Percentiles rank a stretch among this genome's conserved stretches.
Conservation (phyloP, 2,329 filamentous ascomycete species). For the Aspergillus fischeri region DNA sequence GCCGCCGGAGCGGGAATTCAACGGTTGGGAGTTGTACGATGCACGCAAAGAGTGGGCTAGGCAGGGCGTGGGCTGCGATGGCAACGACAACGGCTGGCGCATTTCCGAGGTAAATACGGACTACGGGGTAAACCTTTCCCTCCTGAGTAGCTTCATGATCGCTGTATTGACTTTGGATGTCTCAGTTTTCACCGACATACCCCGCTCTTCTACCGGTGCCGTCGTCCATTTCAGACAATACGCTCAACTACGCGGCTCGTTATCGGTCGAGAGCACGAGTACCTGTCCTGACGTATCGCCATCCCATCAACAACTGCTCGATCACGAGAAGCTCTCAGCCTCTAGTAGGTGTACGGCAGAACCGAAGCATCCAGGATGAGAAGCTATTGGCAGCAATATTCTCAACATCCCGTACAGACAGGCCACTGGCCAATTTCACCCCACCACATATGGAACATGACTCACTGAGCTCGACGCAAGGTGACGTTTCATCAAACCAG, state of each 20-base stretch:
- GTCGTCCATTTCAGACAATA: conserved; percentile 89
- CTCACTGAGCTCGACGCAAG: conserved; percentile 46
- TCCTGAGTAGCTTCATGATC: neutral
- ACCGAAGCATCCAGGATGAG: conserved; percentile 93
- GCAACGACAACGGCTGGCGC: conserved; percentile 73
- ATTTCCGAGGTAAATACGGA: conserved; percentile 86
- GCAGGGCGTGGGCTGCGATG: conserved; percentile 80
- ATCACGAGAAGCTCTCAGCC: conserved; percentile 95
- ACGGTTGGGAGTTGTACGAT: conserved; percentile 84
- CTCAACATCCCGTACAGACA: conserved; percentile 59
- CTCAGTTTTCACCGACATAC: conserved; percentile 82
- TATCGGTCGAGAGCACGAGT: conserved; percentile 88
- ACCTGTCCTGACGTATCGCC: conserved; percentile 87
- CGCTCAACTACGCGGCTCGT: conserved; percentile 83
- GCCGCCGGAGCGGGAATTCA: conserved; percentile 66
- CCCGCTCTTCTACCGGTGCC: conserved; percentile 81
- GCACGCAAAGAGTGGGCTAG: conserved; percentile 78
- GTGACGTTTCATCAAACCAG: conserved; percentile 36
- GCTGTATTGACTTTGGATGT: conserved; percentile 2
- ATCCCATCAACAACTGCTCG: conserved; percentile 93
- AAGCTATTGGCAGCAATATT: conserved; percentile 91
- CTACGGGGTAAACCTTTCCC: conserved; percentile 55
- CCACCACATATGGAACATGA: conserved; percentile 40
- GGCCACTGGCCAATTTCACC: conserved; percentile 38
- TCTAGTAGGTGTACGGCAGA: conserved; percentile 76